Conservation (phyloP, 129 eudicot species). For the Arctium lappa region DNA sequence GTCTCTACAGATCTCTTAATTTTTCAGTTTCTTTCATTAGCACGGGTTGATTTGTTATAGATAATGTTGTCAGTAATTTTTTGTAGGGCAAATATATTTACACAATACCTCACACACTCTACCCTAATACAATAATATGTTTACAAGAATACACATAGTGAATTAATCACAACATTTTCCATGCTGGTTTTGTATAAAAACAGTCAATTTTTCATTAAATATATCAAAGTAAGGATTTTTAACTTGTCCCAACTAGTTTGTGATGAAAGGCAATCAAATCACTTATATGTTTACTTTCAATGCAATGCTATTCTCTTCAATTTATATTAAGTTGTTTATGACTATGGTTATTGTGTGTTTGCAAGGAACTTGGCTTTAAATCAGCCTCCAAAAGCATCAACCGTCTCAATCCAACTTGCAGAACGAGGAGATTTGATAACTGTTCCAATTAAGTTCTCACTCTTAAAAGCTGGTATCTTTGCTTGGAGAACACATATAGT, state of each 20-base stretch:
- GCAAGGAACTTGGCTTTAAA: conserved; percentile 60
- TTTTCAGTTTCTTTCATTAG: not conserved
- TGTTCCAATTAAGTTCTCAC: conserved; percentile 61
- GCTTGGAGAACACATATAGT: conserved; percentile 89
- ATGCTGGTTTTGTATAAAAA: not conserved
- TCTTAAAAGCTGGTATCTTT: conserved; percentile 49
- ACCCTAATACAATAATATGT: not conserved
- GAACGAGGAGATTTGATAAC: conserved; percentile 52
- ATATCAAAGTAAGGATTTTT: not conserved
- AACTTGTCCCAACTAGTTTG: conserved; percentile 5
- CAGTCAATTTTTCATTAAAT: not conserved
- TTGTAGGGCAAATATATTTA: not conserved
- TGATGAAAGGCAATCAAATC: conserved; percentile 2
- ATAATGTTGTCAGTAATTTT: not conserved
- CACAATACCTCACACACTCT: not conserved
- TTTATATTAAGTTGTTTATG: not conserved
- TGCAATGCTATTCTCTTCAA: not conserved
- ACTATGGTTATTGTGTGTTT: conserved; percentile 16
- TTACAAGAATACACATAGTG: not conserved
- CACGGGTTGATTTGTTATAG: not conserved
- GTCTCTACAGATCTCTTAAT: not conserved
- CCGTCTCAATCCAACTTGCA: conserved; percentile 58
- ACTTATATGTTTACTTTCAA: not conserved
- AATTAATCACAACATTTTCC: not conserved
- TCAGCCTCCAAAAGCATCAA: conserved; percentile 62